phyloP scores from a whole-genome alignment of 2,329 filamentous ascomycete genomes.

The Neoarthrinium moseri region DNA sequence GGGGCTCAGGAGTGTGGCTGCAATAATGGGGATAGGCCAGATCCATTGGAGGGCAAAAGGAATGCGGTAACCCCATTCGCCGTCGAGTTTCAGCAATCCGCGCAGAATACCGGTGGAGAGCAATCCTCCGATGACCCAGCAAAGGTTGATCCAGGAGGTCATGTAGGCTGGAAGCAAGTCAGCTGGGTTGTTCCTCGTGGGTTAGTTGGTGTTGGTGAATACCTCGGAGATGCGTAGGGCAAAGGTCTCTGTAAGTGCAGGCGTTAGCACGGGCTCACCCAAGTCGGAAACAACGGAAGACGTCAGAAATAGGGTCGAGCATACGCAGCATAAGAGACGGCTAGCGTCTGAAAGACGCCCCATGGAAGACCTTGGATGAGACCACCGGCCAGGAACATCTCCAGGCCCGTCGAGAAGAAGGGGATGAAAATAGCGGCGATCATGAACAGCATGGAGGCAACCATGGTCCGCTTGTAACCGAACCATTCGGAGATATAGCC shows the following conservation, averaged over 20 bases:
- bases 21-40: slow-evolving; percentile 10
- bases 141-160: slow-evolving; percentile 12
- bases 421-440: slow-evolving; percentile 13
- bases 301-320: too few species aligned
- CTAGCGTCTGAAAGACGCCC: slow-evolving; percentile 13
- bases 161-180: slow-evolving; percentile 13
- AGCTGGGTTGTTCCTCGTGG: too few species aligned
- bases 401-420: slow-evolving; percentile 11
- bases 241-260: slow-evolving; percentile 3
- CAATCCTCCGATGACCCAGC: slow-evolving; percentile 10
- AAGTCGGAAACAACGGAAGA: too few species aligned
- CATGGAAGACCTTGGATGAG: slow-evolving; percentile 12
- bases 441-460: slow-evolving; percentile 7
- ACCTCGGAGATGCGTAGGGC: slow-evolving; percentile 11
- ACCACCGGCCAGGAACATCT: slow-evolving; percentile 11
- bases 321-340: slow-evolving; percentile 9
- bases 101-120: slow-evolving; percentile 9
- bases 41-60: slow-evolving; percentile 11
- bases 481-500: slow-evolving; percentile 12
- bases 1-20: slow-evolving; percentile 7
- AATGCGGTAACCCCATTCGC: slow-evolving; percentile 10
- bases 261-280: too few species aligned
- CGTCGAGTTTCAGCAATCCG: slow-evolving; percentile 9
- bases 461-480: slow-evolving; percentile 13
- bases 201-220: background rate